These are phyloP conservation scores for Exophiala spinifera DNA, from an alignment of 2,329 filamentous ascomycete species.

Conservation along the genomic window DNA sequence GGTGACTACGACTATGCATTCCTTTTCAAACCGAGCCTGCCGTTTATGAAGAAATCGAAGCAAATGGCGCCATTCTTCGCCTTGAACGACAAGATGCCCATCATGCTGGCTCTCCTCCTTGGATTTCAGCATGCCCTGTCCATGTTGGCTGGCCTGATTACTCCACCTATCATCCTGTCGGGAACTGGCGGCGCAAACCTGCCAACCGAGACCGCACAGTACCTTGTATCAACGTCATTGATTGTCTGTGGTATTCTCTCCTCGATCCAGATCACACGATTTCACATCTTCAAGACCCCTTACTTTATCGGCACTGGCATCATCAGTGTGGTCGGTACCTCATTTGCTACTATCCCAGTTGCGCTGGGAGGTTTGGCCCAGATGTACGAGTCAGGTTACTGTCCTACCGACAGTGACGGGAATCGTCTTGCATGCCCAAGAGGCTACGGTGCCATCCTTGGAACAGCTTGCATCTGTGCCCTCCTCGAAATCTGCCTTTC, in stretches of 20 bases:
- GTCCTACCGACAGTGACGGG: slow-evolving; percentile 55
- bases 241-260: slow-evolving; percentile 66
- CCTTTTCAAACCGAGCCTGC: slow-evolving; percentile 77
- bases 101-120: slow-evolving; percentile 63
- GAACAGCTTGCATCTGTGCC: slow-evolving; percentile 49
- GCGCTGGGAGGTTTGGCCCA: slow-evolving; percentile 59
- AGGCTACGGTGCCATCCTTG: slow-evolving; percentile 64
- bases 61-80: slow-evolving; percentile 65
- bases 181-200: slow-evolving; percentile 58
- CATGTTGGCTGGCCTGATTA: slow-evolving; percentile 62
- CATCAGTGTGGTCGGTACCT: slow-evolving; percentile 65
- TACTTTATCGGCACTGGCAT: slow-evolving; percentile 65
- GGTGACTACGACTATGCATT: slow-evolving; percentile 87
- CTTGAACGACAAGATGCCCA: slow-evolving; percentile 63
- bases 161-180: slow-evolving; percentile 62
- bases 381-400: slow-evolving; percentile 64
- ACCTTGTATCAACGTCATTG: slow-evolving; percentile 66
- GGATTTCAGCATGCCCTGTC: slow-evolving; percentile 68
- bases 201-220: slow-evolving; percentile 52
- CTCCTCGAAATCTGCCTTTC: slow-evolving; percentile 61
- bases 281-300: slow-evolving; percentile 60
- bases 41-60: slow-evolving; percentile 67
- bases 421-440: slow-evolving; percentile 60
- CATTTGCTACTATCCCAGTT: slow-evolving; percentile 65
- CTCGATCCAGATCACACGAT: slow-evolving; percentile 62